These are phyloP conservation scores for Typha latifolia DNA, from an alignment of 176 grass and related monocot genomes.

Conservation along the genomic window DNA sequence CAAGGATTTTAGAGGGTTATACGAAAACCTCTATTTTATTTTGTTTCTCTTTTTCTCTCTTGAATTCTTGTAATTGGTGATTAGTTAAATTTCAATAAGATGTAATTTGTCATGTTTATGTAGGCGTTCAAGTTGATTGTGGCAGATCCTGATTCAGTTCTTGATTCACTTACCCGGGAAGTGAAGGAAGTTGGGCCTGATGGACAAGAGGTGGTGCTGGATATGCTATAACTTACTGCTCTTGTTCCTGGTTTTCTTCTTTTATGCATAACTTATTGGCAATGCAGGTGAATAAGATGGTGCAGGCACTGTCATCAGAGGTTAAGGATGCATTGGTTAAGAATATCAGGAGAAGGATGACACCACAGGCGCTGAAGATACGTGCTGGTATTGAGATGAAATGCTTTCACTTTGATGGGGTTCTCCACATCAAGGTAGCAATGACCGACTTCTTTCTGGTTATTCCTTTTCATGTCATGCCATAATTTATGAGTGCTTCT, in stretches of 20 bases:
- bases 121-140: slow-evolving; percentile 77
- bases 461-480: not conserved
- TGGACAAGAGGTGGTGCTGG: slow-evolving; percentile 46
- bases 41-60: not conserved
- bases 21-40: too few species aligned
- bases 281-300: slow-evolving; percentile 65
- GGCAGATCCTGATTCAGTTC: slow-evolving; percentile 45
- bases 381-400: slow-evolving; percentile 31
- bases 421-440: slow-evolving; percentile 26
- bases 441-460: too few species aligned
- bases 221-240: not conserved
- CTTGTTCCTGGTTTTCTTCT: not conserved
- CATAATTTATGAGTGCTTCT: not conserved
- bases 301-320: slow-evolving; percentile 55
- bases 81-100: not conserved
- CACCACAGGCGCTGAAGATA: slow-evolving; percentile 26
- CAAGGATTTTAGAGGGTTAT: too few species aligned
- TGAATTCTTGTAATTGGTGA: not conserved
- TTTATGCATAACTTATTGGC: not conserved
- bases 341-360: slow-evolving; percentile 48
- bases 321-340: slow-evolving; percentile 75
- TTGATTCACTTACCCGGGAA: slow-evolving; percentile 43
- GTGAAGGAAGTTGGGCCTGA: slow-evolving; percentile 48
- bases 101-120: not conserved
- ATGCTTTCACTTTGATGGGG: slow-evolving; percentile 30